Base-by-base conservation (phyloP, 768 basidiomycete genomes). In the Lentinus brumalis region DNA sequence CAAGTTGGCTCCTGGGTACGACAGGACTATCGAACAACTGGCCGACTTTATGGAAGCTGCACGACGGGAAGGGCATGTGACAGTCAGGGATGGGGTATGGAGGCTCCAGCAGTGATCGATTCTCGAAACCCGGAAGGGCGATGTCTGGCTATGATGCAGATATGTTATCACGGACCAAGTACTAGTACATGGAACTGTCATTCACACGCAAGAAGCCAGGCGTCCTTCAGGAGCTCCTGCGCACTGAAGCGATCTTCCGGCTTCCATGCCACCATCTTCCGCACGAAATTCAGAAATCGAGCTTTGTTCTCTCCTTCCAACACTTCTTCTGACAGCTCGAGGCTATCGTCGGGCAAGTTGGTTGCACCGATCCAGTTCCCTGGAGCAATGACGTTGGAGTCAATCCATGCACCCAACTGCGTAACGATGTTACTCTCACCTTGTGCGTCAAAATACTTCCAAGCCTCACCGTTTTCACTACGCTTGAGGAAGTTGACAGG, bases 1-100 rank as follows among this genome's bases (percentile, higher is more conserved):
- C 61, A 87, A 84, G 70, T 86, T 92, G 69, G 91, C 90, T 10
- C 90, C 89, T 4, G 87, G 85, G 4, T 96, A 95, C 73, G 87
- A 94, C 68, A 84, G 86, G 62, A 86, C 87, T 4, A 72, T 86
- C 11, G 93, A 94, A 30, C 92, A 97, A 70, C 81, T 97, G 4
- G 83, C 77, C 3, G 77, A 71, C 41, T 93, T 96, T 66, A 84
- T 97, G 84, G 89, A 94, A 67, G 87, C 88, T 29, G 88, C 92
- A 41, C 81, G 85, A 63, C 77, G 86, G 57, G 92, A 96, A 69
- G 92, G 89, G 0, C 75, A 92, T 16, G 87, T 96, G 29, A 79
- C 80, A 0, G 82, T 82, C 42, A 82, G 81, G 56, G 88, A 90
- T 60, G 90, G 90, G 1, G 75, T 86, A 70, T 93, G 90, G 91